Evolutionary conservation across 2,329 filamentous ascomycete genomes (phyloP), one percentile per base, ranked within the genome.

Genomic region (Boeremia exigua): DNA sequence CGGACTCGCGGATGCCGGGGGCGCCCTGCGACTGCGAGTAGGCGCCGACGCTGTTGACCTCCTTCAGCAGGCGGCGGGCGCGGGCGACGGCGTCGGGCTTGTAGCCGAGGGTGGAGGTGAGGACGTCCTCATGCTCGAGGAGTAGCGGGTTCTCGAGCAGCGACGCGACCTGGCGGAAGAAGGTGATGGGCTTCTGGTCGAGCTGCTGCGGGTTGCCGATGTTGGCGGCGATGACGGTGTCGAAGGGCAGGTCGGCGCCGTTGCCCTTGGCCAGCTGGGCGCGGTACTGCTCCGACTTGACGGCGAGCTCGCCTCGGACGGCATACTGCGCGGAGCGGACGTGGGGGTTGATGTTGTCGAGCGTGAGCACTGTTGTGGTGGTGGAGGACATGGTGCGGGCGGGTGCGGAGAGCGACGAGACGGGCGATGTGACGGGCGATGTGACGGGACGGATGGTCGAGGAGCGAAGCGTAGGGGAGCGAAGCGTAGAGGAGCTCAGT

Each of bases 191-290:
- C 83, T 98, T 96, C 84, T 99, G 95, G 80, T 97, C 95, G 61
- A 99, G 87, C 80, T 99, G 95, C 79, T 99, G 95, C 4, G 95
- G 95, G 82, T 99, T 99, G 73, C 95, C 95, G 72, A 99, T 99
- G 81, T 99, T 99, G 79, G 95, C 95, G 61, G 91, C 93, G 80
- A 99, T 94, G 77, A 99, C 88, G 57, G 92, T 85, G 69, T 91
- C 83, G 78, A 99, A 99, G 44, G 95, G 94, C 46, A 98, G 83
- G 71, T 78, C 73, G 76, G 79, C 82, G 67, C 84, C 86, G 61
- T 86, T 84, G 62, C 81, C 80, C 58, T 84, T 81, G 56, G 76
- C 77, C 59, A 97, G 82, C 70, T 85, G 83, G 49, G 88, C 88
- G 58, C 94, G 89, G 80, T 94, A 96, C 77, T 92, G 85, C 80